Percentiles rank a stretch among this genome's conserved stretches.
phyloP scores from a whole-genome alignment of 179 eudicot species.

The Actinidia polygama region DNA sequence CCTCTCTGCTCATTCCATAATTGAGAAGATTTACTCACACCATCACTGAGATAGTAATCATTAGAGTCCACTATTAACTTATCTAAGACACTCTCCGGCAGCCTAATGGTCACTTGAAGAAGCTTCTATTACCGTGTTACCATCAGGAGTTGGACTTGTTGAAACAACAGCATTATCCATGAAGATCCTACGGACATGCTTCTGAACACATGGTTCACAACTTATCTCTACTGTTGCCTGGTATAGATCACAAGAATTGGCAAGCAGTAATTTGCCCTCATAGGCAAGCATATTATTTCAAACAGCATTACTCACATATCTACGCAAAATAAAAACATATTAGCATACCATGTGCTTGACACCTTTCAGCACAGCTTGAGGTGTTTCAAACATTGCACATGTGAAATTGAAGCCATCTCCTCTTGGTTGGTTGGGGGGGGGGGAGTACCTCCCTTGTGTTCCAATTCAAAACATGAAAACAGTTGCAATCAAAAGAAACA shows the following conservation, averaged over 20 bases:
- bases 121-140: constrained; percentile 77
- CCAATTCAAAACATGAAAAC: too few species aligned
- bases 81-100: constrained; percentile 61
- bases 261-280: neutral
- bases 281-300: neutral
- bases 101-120: constrained; percentile 77
- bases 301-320: neutral
- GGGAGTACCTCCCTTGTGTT: too few species aligned
- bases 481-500: too few species aligned
- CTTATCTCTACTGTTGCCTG: constrained; percentile 98
- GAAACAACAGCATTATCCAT: constrained; percentile 88
- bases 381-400: constrained; percentile 81
- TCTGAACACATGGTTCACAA: constrained; percentile 90
- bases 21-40: constrained; percentile 94
- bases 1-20: constrained; percentile 98
- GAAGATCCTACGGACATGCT: constrained; percentile 89
- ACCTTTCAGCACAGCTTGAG: constrained; percentile 85
- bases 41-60: constrained; percentile 85
- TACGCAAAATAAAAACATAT: neutral
- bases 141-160: constrained; percentile 86
- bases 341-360: constrained; percentile 96
- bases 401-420: constrained; percentile 89
- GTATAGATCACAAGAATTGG: constrained; percentile 21
- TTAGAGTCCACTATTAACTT: constrained; percentile 73
- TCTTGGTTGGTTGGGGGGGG: too few species aligned